Evolutionary conservation across 352 stramenopile species (phyloP).

Genomic region (Aphanomyces astaci): DNA sequence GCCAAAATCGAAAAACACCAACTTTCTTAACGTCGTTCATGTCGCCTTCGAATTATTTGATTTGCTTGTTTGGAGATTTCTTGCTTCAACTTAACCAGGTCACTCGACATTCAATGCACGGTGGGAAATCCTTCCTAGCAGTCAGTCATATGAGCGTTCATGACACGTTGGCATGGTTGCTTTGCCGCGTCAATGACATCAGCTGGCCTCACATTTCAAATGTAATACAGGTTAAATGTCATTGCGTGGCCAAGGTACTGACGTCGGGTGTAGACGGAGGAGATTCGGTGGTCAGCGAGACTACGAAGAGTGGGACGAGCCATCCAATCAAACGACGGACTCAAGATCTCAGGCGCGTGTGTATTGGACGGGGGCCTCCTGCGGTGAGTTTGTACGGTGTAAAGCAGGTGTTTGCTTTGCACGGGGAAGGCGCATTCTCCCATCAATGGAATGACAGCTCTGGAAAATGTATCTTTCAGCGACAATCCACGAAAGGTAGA

Average conservation of each 20-base stretch:
- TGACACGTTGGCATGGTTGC: too few relatives aligned
- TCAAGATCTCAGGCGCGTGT: neutral
- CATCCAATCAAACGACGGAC: neutral
- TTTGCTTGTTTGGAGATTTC: too few relatives aligned
- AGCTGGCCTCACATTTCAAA: too few relatives aligned
- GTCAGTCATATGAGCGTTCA: too few relatives aligned
- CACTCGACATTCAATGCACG: neutral
- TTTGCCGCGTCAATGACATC: neutral
- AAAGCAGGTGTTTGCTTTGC: too few relatives aligned
- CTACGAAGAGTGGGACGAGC: neutral
- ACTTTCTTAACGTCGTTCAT: too few relatives aligned
- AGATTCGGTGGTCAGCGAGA: neutral
- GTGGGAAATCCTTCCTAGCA: neutral
- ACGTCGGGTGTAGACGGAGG: neutral
- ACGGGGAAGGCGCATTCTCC: neutral
- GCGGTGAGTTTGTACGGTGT: neutral
- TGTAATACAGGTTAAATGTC: too few relatives aligned
- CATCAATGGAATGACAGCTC: neutral
- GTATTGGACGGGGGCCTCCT: neutral
- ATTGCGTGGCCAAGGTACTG: neutral
- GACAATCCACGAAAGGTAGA: neutral
- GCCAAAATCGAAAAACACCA: neutral
- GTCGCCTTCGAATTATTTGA: too few relatives aligned
- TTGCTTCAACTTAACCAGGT: neutral
- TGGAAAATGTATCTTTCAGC: neutral